A percentile compares a stretch with the other conserved stretches of the same genome.
These are phyloP conservation scores for Termitomyces sp. DNA, from an alignment of 768 basidiomycete species.

Conservation along the genomic window DNA sequence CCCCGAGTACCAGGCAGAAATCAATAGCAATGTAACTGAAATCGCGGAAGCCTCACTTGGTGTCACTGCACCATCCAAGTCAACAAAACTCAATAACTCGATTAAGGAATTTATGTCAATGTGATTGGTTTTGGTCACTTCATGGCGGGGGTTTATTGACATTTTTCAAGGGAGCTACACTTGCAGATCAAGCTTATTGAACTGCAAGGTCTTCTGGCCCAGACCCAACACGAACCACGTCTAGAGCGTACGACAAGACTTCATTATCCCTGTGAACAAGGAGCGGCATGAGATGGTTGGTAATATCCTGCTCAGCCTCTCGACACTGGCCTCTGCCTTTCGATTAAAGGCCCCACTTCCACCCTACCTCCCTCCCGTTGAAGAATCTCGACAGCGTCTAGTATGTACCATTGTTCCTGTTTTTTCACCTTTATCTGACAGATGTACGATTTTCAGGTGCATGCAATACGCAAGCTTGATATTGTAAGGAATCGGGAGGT, in stretches of 20 bases:
- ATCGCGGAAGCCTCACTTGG: conserved; percentile 23
- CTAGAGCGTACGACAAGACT: conserved; percentile 84
- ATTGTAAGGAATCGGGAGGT: conserved; percentile 82
- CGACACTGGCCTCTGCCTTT: conserved; percentile 74
- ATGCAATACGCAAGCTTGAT: conserved; percentile 79
- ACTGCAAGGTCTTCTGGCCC: conserved; percentile 77
- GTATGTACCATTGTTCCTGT: conserved; percentile 32
- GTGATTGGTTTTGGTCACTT: conserved; percentile 35
- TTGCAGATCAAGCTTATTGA: conserved; percentile 88
- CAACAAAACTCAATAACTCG: conserved; percentile 51
- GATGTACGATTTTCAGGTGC: conserved; percentile 44
- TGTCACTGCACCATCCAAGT: conserved; percentile 28
- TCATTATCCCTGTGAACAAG: conserved; percentile 85
- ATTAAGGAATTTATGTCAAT: conserved; percentile 91
- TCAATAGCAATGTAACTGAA: conserved; percentile 19
- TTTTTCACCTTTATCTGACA: background rate
- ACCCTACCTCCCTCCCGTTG: conserved; percentile 92
- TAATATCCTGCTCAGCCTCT: conserved; percentile 88
- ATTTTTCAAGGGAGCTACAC: conserved; percentile 76
- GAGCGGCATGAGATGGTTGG: conserved; percentile 94
- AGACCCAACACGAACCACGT: conserved; percentile 90
- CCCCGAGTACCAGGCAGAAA: conserved; percentile 35
- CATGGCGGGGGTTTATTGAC: background rate
- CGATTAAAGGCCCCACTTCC: conserved; percentile 89
- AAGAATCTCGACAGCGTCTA: conserved; percentile 73